Percentiles rank a stretch among this genome's conserved stretches.
Conservation (phyloP, 2,329 filamentous ascomycete genomes). For the Epichloe gansuensis region DNA sequence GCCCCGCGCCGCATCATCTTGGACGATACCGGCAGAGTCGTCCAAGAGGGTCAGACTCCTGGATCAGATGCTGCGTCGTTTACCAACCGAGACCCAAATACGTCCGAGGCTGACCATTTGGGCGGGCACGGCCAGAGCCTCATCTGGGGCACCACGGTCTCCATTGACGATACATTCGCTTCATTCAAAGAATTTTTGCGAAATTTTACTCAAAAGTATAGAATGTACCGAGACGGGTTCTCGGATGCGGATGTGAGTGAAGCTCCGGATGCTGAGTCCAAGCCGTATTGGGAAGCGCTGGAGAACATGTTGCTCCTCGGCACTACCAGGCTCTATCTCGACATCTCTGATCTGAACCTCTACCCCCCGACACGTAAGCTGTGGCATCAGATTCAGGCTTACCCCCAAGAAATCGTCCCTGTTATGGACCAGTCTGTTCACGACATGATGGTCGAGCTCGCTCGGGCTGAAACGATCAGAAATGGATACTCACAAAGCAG, state of each 20-base stretch:
- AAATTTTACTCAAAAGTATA: slow-evolving; percentile 88
- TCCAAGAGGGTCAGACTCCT: slow-evolving; percentile 36
- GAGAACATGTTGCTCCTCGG: slow-evolving; percentile 86
- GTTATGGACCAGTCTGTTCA: slow-evolving; percentile 93
- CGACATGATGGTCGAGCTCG: slow-evolving; percentile 84
- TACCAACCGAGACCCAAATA: slow-evolving; percentile 59
- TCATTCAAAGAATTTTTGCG: slow-evolving; percentile 84
- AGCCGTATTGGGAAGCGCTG: slow-evolving; percentile 73
- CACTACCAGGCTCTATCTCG: slow-evolving; percentile 71
- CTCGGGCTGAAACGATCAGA: slow-evolving; percentile 63
- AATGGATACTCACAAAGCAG: slow-evolving; percentile 50
- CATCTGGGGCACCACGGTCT: slow-evolving; percentile 97
- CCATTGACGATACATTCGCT: slow-evolving; percentile 75
- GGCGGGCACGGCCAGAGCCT: slow-evolving; percentile 71
- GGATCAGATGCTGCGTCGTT: slow-evolving; percentile 49
- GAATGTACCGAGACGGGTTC: slow-evolving; percentile 79
- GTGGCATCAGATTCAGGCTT: slow-evolving; percentile 89
- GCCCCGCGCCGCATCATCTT: slow-evolving; percentile 43
- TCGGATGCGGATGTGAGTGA: slow-evolving; percentile 60
- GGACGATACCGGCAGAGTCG: slow-evolving; percentile 44
- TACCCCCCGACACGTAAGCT: slow-evolving; percentile 89
- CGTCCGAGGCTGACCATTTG: slow-evolving; percentile 80
- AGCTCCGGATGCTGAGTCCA: slow-evolving; percentile 59
- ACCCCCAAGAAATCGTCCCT: slow-evolving; percentile 91
- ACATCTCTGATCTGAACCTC: slow-evolving; percentile 77